Conservation (phyloP, 148 eudicot species). For the Rhododendron mucronatum region DNA sequence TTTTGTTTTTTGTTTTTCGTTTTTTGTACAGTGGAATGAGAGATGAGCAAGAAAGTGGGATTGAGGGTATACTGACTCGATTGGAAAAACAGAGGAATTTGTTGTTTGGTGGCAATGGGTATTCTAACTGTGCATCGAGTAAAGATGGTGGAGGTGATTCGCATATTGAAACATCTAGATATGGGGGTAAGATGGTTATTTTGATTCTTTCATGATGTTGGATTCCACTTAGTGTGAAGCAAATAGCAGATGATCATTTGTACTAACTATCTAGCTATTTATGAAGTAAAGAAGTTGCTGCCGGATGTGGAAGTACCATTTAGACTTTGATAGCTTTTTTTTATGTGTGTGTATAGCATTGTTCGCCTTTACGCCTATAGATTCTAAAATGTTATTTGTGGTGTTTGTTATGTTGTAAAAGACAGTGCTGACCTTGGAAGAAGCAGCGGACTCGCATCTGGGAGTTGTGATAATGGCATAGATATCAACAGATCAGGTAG, state of each 20-base stretch:
- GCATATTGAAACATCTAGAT: constrained; percentile 14
- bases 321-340: background rate
- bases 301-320: background rate
- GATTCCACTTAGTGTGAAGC: background rate
- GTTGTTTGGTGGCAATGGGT: constrained; percentile 42
- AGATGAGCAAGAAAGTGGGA: constrained; percentile 42
- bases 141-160: constrained; percentile 14
- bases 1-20: background rate
- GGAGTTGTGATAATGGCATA: constrained; percentile 15
- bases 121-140: constrained; percentile 11
- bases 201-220: background rate
- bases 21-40: constrained; percentile 34
- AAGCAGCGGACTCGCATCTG: constrained; percentile 17
- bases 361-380: background rate
- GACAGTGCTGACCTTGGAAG: constrained; percentile 43
- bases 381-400: constrained; percentile 19
- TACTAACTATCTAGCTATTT: background rate
- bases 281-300: background rate
- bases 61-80: constrained; percentile 68
- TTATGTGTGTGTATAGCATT: background rate
- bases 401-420: constrained; percentile 34
- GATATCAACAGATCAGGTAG: constrained; percentile 18
- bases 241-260: background rate
- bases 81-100: constrained; percentile 60
- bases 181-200: constrained; percentile 42